Conservation (phyloP, 2,329 filamentous ascomycete species). For the Nothophaeocryptopus gaeumannii region DNA sequence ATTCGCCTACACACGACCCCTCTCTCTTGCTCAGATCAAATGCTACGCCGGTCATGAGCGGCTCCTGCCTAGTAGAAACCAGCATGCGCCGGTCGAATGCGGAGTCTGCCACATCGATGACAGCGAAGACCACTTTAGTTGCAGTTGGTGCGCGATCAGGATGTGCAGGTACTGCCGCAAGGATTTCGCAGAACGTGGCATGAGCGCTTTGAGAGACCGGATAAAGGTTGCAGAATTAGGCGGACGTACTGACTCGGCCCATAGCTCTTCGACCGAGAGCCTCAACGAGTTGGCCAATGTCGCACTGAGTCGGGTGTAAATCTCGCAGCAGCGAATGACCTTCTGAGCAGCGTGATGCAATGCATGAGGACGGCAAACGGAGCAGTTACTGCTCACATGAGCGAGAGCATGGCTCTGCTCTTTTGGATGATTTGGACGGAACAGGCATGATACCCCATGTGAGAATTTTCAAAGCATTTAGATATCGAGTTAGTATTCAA, state of each 20-base stretch:
- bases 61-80: constrained; percentile 31
- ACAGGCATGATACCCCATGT: no score
- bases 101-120: constrained; percentile 35
- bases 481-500: no score
- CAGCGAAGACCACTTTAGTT: constrained; percentile 31
- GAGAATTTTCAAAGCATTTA: no score
- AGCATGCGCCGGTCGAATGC: constrained; percentile 34
- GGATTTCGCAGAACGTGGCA: constrained; percentile 24
- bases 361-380: no score
- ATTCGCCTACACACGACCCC: constrained; percentile 31
- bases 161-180: constrained; percentile 32
- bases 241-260: constrained; percentile 8
- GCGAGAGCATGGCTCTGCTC: no score
- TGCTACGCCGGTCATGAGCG: constrained; percentile 31
- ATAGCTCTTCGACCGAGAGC: constrained; percentile 11
- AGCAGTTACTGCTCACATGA: no score
- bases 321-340: no score
- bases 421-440: no score
- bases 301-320: neutral
- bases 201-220: constrained; percentile 24
- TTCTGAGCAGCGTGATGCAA: no score
- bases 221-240: constrained; percentile 18
- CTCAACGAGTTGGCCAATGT: constrained; percentile 6
- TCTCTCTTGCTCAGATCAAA: constrained; percentile 30
- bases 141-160: constrained; percentile 33